Evolutionary conservation across 441 rosid species (phyloP).

Genomic region (Francoa sonchifolia): DNA sequence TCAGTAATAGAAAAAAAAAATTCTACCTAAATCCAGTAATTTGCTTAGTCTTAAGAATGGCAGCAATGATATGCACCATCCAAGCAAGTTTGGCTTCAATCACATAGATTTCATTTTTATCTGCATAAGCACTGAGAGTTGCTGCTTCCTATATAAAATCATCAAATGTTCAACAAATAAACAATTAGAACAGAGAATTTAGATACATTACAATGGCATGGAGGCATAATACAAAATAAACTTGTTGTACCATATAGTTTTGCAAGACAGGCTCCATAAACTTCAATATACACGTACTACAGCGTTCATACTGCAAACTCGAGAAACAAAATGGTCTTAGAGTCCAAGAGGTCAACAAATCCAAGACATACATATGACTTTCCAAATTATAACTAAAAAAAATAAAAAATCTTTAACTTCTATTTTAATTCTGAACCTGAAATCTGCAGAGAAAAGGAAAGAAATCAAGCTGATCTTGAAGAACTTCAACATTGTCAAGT

Average conservation of each 20-base stretch:
- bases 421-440: slow-evolving; percentile 49
- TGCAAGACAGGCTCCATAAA: slow-evolving; percentile 93
- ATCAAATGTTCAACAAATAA: slow-evolving; percentile 6
- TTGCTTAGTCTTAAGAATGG: slow-evolving; percentile 84
- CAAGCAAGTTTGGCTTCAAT: slow-evolving; percentile 95
- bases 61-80: slow-evolving; percentile 92
- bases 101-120: slow-evolving; percentile 59
- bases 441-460: slow-evolving; percentile 97
- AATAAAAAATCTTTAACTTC: not conserved
- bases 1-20: slow-evolving; percentile 10
- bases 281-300: slow-evolving; percentile 64
- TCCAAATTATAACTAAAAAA: not conserved
- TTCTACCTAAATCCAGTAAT: slow-evolving; percentile 77
- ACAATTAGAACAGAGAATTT: slow-evolving; percentile 6
- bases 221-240: slow-evolving; percentile 5
- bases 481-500: slow-evolving; percentile 92
- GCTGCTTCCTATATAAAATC: slow-evolving; percentile 61
- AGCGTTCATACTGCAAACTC: slow-evolving; percentile 75
- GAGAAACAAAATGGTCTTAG: slow-evolving; percentile 10
- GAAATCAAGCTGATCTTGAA: slow-evolving; percentile 97
- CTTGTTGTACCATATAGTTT: slow-evolving; percentile 61
- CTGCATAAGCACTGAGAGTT: slow-evolving; percentile 23
- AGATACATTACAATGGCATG: slow-evolving; percentile 1
- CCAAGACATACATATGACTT: slow-evolving; percentile 1
- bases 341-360: not conserved